Percentiles rank a stretch among this genome's conserved stretches.
These are phyloP conservation scores for Fusarium sp. DNA, from an alignment of 2,329 filamentous ascomycete species.

Conservation along the genomic window DNA sequence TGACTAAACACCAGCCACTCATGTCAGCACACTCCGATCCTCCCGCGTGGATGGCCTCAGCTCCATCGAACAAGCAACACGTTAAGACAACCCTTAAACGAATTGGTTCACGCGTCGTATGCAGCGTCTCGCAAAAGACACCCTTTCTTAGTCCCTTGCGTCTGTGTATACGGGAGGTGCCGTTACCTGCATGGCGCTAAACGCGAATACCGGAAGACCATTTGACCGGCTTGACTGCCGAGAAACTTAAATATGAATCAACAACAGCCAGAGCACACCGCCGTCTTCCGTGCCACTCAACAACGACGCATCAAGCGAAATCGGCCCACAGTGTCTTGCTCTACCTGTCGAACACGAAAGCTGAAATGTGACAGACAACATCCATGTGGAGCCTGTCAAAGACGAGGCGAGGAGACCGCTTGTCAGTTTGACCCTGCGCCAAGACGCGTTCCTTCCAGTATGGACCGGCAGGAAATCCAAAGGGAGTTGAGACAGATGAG, in stretches of 20 bases:
- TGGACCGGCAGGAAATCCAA: neutral
- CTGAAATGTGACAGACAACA: constrained; percentile 28
- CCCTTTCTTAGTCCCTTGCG: too few species aligned
- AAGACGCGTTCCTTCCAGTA: neutral
- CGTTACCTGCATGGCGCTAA: too few species aligned
- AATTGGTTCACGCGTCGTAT: too few species aligned
- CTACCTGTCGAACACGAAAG: constrained; percentile 19
- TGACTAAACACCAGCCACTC: too few species aligned
- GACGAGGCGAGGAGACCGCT: neutral
- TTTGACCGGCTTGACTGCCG: neutral
- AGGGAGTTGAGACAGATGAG: constrained; percentile 31
- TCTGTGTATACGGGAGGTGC: too few species aligned
- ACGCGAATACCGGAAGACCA: neutral
- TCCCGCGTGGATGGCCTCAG: too few species aligned
- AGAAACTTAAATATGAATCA: neutral
- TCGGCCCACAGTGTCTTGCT: constrained; percentile 16
- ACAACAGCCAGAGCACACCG: neutral
- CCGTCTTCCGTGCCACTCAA: constrained; percentile 10
- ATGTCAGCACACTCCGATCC: too few species aligned
- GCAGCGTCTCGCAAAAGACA: too few species aligned
- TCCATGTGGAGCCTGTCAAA: constrained; percentile 17
- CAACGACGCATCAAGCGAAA: constrained; percentile 12
- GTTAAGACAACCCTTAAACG: too few species aligned
- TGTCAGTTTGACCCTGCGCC: neutral
- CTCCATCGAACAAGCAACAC: too few species aligned